These are phyloP conservation scores for Botryotinia convoluta DNA, from an alignment of 2,329 filamentous ascomycete species.

Conservation along the genomic window DNA sequence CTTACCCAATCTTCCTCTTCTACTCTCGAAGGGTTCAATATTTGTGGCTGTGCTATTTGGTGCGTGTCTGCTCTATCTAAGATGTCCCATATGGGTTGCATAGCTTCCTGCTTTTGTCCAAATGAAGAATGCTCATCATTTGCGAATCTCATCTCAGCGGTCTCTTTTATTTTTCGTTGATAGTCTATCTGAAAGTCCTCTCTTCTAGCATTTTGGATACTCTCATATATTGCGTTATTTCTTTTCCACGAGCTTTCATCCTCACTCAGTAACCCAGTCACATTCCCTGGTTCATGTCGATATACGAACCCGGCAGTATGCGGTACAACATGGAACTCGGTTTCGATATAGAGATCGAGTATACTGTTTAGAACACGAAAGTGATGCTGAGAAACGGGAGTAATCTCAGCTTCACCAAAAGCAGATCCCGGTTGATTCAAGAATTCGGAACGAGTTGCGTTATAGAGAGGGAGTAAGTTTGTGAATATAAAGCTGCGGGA, in stretches of 20 bases:
- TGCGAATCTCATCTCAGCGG: neutral
- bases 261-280: neutral
- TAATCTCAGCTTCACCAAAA: neutral
- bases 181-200: neutral
- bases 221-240: neutral
- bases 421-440: neutral
- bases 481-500: neutral
- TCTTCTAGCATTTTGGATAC: neutral
- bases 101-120: neutral
- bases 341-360: neutral
- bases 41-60: neutral
- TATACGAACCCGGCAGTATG: neutral
- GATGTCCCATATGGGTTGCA: neutral
- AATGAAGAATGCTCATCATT: neutral
- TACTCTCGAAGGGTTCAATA: neutral
- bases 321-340: neutral
- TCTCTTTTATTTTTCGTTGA: neutral
- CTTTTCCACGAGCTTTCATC: neutral
- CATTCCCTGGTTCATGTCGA: neutral
- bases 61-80: neutral
- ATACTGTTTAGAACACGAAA: neutral
- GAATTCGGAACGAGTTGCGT: neutral
- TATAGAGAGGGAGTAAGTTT: neutral
- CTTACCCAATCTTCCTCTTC: neutral
- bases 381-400: neutral